These are phyloP conservation scores for Paramecium caudatum DNA, from an alignment of 73 alveolate species.

Conservation along the genomic window DNA sequence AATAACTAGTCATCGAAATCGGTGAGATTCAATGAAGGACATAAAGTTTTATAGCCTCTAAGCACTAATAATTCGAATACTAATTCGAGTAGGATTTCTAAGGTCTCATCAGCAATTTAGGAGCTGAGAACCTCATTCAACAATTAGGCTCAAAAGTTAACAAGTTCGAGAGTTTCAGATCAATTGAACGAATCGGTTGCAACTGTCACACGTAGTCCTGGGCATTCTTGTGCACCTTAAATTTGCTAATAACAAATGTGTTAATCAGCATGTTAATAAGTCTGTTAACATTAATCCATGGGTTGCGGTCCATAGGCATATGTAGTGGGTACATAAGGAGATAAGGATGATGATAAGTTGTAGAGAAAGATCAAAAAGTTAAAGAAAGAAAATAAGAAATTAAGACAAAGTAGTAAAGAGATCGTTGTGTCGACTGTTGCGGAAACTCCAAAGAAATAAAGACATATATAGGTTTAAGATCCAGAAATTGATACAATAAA, in stretches of 20 bases:
- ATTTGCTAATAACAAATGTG: conserved; percentile 11
- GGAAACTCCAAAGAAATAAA: conserved; percentile 60
- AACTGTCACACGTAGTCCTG: conserved; percentile 25
- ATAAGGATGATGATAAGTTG: neutral
- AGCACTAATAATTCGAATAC: neutral
- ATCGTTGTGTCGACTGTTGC: conserved; percentile 21
- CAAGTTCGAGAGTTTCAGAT: conserved; percentile 57
- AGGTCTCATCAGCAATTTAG: conserved; percentile 44
- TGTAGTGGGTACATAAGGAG: conserved; percentile 61
- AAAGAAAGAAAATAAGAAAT: conserved; percentile 38
- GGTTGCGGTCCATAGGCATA: conserved; percentile 53
- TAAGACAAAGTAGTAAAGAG: conserved; percentile 32
- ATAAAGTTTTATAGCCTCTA: neutral
- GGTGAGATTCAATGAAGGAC: conserved; percentile 57
- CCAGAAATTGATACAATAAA: conserved; percentile 64
- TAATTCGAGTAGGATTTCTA: neutral
- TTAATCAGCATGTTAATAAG: neutral
- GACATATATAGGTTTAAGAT: neutral
- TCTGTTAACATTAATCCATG: conserved; percentile 16
- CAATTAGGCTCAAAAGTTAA: neutral
- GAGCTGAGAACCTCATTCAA: conserved; percentile 61
- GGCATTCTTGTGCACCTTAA: conserved; percentile 12
- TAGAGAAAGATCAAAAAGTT: conserved; percentile 39
- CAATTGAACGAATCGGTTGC: conserved; percentile 59
- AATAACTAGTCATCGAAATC: conserved; percentile 46